Evolutionary conservation across 179 eudicot genomes (phyloP), one percentile per base, ranked within the genome.

Genomic region (Actinidia polygama): DNA sequence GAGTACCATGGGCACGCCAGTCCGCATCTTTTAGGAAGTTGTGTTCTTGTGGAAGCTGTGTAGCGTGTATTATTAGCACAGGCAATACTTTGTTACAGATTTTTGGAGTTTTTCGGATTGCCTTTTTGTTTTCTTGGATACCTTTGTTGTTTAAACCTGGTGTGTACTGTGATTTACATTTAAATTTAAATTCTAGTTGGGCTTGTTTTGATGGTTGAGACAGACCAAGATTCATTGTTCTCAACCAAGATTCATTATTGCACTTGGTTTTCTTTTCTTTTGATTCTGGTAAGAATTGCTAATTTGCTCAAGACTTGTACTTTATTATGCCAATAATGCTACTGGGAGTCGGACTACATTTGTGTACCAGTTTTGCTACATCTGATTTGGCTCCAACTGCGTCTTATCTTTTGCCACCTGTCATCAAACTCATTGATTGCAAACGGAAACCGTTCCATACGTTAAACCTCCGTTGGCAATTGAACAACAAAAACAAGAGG

Each of bases 1-100:
- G 95, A 93, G 91, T 58, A 88, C 98, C 88, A 94, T 94, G 98
- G 98, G 98, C 23, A 92, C 81, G 87, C 92, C 94, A 68, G 84
- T 88, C 78, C 94, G 95, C 64, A 84, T 94, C 89, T 94, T 92
- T 82, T 94, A 87, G 91, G 73, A 8, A 16, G 36, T 49, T 79
- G 21, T 46, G 15, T 68, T 24, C 53, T 21, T 18, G 21, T 51
- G 36, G 47, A 26, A 81, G 74, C 80, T 0, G 64, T 50, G 8
- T 62, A 36, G 79, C 40, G 46, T n/a, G n/a, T n/a, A 78, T 26
- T 62, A 49, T 1, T 26, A 21, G 30, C 1, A 18, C 55, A 24
- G 14, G 23, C 40, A n/a, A 11, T 55, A 61, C 59, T 72, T 19
- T 12, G 12, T 74, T 36, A 73, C 79, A 72, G 82, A 79, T 79